Conservation (phyloP, 768 basidiomycete species). For the Cyathus striatus region DNA sequence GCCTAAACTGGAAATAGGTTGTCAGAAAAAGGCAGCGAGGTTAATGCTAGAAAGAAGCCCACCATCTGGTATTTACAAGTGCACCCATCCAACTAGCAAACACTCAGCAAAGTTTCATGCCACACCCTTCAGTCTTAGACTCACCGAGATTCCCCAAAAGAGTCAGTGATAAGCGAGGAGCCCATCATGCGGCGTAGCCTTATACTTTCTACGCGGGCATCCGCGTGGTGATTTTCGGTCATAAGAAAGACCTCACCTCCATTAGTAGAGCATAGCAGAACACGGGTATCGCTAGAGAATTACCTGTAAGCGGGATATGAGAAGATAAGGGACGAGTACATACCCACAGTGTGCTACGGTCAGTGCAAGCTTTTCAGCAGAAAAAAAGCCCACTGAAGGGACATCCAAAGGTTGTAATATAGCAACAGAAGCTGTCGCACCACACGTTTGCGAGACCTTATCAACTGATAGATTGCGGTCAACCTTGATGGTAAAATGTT, state of each 20-base stretch:
- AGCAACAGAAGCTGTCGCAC: slow-evolving; percentile 88
- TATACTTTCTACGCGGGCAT: slow-evolving; percentile 79
- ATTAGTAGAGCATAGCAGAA: slow-evolving; percentile 71
- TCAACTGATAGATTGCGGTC: slow-evolving; percentile 72
- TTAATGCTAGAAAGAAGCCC: slow-evolving; percentile 13
- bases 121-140: slow-evolving; percentile 5
- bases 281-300: slow-evolving; percentile 89
- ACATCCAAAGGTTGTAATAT: slow-evolving; percentile 87
- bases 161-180: slow-evolving; percentile 84
- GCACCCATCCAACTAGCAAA: slow-evolving; percentile 88
- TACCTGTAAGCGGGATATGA: slow-evolving; percentile 32
- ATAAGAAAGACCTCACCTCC: slow-evolving; percentile 75
- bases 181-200: slow-evolving; percentile 89
- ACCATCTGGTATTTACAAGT: slow-evolving; percentile 89
- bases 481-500: slow-evolving; percentile 39
- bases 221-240: slow-evolving; percentile 96
- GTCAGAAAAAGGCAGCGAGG: slow-evolving; percentile 1
- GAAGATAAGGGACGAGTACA: slow-evolving; percentile 10
- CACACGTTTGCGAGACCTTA: slow-evolving; percentile 67
- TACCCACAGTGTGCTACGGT: slow-evolving; percentile 94
- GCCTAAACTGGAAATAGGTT: slow-evolving; percentile 54
- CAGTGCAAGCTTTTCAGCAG: slow-evolving; percentile 66
- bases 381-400: slow-evolving; percentile 79
- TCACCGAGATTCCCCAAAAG: slow-evolving; percentile 88
- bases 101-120: background rate